Evolutionary conservation across 2,329 filamentous ascomycete genomes (phyloP), one percentile per base, ranked within the genome.

Genomic region (Colletotrichum godetiae): DNA sequence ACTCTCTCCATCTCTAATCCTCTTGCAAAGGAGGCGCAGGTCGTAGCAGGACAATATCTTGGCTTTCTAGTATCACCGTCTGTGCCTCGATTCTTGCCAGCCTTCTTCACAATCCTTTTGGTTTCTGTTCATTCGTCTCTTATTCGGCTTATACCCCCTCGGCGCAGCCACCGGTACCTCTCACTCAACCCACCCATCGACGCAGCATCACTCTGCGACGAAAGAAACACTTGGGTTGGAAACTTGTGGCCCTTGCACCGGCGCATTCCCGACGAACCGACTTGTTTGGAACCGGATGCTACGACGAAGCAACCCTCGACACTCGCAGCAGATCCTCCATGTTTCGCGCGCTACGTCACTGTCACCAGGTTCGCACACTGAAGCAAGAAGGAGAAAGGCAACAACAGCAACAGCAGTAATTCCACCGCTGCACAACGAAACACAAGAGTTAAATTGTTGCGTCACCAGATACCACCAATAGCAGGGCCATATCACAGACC

Each of bases 341-440:
- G 68, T 55, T 46, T 46, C 60, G 66, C 46, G 67, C 31, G 52
- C 59, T 70, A 73, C 70, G 70, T 73, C 70, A 73, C 70, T 55
- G 59, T 29, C 37, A 33, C 59, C 46, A 46, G 59, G 37, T 46
- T 55, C 58, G 60, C 70, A 70, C 53, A 55, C 64, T 69, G 27
- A 72, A 73, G 33, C n/a, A 49, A 52, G 31, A 22, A 8, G 24
- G 12, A 49, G 22, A 22, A 52, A 24, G 13, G 12, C 24, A 49
- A 5, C 29, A 52, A 22, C 62, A 29, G 37, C 35, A 5, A 7
- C 15, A 42, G 37, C 15, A 13, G 15, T 19, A 42, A 42, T 42
- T 42, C 13, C 15, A 42, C 37, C 13, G 13, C 37, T 42, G 37
- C 37, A 19, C 37, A 19, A 42, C 35, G 11, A 53, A 53, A 59